Evolutionary conservation across 148 eudicot species (phyloP).

Genomic region (Talinum fruticosum): DNA sequence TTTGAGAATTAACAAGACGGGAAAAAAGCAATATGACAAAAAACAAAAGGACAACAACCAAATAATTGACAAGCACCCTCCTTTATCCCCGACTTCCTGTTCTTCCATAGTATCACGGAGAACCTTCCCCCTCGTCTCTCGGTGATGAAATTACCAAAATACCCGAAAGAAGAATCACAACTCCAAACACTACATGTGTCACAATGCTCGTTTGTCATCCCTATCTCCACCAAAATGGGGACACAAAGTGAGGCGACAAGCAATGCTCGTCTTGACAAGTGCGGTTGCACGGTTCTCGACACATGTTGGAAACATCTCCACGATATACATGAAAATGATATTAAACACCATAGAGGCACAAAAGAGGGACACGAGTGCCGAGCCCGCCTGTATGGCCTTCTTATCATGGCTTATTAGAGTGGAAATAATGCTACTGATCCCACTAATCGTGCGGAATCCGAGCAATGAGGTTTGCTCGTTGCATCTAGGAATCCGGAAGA

Average conservation of each 20-base stretch:
- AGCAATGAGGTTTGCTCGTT: not conserved
- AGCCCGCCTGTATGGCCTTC: not conserved
- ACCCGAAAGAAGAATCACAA: constrained; percentile 20
- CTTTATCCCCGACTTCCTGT: constrained; percentile 14
- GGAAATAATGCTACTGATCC: not conserved
- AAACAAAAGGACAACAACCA: not conserved
- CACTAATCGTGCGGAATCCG: not conserved
- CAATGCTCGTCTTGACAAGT: not conserved
- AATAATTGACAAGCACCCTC: not conserved
- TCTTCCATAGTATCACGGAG: constrained; percentile 29
- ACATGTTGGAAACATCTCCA: constrained; percentile 20
- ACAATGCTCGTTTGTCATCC: not conserved
- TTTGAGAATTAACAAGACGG: no score
- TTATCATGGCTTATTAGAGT: not conserved
- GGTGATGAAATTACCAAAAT: constrained; percentile 19
- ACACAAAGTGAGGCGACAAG: not conserved
- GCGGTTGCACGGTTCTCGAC: constrained; percentile 9
- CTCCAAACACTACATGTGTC: constrained; percentile 7
- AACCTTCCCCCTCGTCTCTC: constrained; percentile 23
- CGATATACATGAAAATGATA: not conserved
- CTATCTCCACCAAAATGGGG: not conserved
- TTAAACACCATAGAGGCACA: not conserved
- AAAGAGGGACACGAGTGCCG: constrained; percentile 7
- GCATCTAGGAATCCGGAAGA: not conserved
- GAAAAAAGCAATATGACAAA: no score